Percentiles rank a stretch among this genome's conserved stretches.
These are phyloP conservation scores for Pelargonium nanum DNA, from an alignment of 345 rosid genomes.

Conservation along the genomic window DNA sequence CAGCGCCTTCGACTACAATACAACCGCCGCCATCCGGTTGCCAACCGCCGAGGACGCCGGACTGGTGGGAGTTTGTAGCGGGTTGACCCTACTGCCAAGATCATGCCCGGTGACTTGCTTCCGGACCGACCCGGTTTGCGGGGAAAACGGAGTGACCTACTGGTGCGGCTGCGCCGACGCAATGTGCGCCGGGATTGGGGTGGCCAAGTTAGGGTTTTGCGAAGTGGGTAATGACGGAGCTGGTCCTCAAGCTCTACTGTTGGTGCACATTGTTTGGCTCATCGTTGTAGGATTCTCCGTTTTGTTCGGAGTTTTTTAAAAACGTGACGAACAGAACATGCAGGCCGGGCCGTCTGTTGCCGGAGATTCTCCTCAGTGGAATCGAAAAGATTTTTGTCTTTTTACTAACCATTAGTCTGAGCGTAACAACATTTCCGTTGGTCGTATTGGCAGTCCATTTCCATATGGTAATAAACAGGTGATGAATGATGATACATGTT, in stretches of 20 bases:
- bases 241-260: conserved; percentile 68
- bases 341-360: too few relatives aligned
- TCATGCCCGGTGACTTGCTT: conserved; percentile 89
- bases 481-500: too few relatives aligned
- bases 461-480: too few relatives aligned
- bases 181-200: conserved; percentile 52
- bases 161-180: conserved; percentile 98
- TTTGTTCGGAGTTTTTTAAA: conserved; percentile 67
- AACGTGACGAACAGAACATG: too few relatives aligned
- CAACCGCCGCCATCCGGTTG: conserved; percentile 19
- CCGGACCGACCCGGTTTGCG: conserved; percentile 82
- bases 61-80: conserved; percentile 27
- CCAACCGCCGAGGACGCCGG: conserved; percentile 20
- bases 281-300: conserved; percentile 77
- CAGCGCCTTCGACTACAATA: too few relatives aligned
- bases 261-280: conserved; percentile 89
- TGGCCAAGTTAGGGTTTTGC: conserved; percentile 61
- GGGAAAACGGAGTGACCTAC: conserved; percentile 73
- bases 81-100: conserved; percentile 24
- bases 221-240: conserved; percentile 66
- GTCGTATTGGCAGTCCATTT: too few relatives aligned
- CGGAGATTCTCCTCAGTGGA: too few relatives aligned
- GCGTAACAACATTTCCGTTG: too few relatives aligned
- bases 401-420: too few relatives aligned
- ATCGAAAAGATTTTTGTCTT: too few relatives aligned